Conservation (phyloP, 805 yeast genomes). For the Ogataea wickerhamii region DNA sequence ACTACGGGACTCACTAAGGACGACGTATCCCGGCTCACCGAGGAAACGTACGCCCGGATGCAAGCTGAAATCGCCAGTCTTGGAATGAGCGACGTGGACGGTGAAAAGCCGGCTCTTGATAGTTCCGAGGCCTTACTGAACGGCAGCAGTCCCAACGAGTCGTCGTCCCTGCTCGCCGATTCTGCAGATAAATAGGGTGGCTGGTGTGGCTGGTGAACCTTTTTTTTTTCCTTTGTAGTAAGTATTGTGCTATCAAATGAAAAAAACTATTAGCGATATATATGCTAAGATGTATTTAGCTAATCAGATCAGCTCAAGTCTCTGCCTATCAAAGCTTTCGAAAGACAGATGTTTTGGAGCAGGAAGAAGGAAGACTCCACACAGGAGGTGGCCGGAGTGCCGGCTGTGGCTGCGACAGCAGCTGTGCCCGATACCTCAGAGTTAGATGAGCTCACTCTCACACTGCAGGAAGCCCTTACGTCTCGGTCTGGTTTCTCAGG, state of each 20-base stretch:
- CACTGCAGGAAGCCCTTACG: slow-evolving; percentile 19
- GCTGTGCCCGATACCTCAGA: too few species aligned
- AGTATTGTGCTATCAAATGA: too few species aligned
- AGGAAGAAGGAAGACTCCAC: too few species aligned
- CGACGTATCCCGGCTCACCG: slow-evolving; percentile 61
- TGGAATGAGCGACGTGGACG: slow-evolving; percentile 40
- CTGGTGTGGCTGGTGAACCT: too few species aligned
- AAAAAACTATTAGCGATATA: too few species aligned
- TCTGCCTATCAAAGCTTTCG: too few species aligned
- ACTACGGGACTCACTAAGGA: slow-evolving; percentile 69
- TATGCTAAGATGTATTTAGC: too few species aligned
- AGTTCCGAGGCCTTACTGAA: not conserved
- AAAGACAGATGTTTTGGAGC: too few species aligned
- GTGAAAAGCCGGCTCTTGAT: slow-evolving; percentile 12
- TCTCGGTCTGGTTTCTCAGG: slow-evolving; percentile 23
- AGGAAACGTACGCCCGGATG: slow-evolving; percentile 60
- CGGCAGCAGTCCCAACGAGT: slow-evolving; percentile 3
- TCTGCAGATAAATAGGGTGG: not conserved
- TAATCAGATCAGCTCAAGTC: too few species aligned
- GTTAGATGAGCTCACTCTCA: slow-evolving; percentile 11
- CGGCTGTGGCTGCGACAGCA: too few species aligned
- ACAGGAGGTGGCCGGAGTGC: too few species aligned
- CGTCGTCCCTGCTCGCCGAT: slow-evolving; percentile 3
- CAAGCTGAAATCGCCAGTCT: slow-evolving; percentile 34
- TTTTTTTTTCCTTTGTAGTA: too few species aligned